phyloP scores from a whole-genome alignment of 208 protist species.

The Acanthamoeba quina region DNA sequence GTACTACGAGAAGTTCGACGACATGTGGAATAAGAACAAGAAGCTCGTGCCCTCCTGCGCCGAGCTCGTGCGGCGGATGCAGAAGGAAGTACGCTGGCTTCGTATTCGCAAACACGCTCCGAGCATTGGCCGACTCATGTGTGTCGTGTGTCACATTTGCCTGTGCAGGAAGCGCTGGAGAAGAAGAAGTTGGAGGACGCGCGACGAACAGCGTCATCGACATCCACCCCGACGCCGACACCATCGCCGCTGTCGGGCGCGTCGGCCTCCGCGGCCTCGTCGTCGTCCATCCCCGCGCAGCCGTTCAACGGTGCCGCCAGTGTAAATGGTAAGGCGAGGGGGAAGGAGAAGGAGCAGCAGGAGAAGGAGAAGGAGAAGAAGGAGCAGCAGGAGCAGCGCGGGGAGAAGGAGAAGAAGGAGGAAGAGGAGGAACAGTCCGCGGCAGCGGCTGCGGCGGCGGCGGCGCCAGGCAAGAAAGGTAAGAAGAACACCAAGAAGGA shows the following conservation, averaged over 20 bases:
- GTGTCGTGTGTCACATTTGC: background rate
- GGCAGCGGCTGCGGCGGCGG: no score
- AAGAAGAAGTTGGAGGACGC: conserved; percentile 27
- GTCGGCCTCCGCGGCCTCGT: no score
- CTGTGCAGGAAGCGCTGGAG: background rate
- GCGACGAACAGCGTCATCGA: background rate
- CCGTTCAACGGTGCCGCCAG: background rate
- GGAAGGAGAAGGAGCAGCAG: background rate
- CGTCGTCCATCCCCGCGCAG: background rate
- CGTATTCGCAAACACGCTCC: background rate
- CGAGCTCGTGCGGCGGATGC: conserved; percentile 21
- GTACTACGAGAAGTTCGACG: conserved; percentile 71
- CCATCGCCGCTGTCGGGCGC: background rate
- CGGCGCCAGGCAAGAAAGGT: background rate
- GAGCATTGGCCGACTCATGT: background rate
- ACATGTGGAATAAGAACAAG: conserved; percentile 72
- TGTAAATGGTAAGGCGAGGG: background rate
- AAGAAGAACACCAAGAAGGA: background rate
- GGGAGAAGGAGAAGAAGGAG: conserved; percentile 6
- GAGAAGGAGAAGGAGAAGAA: background rate
- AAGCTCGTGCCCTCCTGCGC: conserved; percentile 8
- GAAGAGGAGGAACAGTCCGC: background rate
- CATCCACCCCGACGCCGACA: no score
- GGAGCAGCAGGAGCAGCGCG: background rate
- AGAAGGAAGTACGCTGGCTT: background rate